These are phyloP conservation scores for Microcos paniculata DNA, from an alignment of 345 rosid genomes.

Conservation along the genomic window DNA sequence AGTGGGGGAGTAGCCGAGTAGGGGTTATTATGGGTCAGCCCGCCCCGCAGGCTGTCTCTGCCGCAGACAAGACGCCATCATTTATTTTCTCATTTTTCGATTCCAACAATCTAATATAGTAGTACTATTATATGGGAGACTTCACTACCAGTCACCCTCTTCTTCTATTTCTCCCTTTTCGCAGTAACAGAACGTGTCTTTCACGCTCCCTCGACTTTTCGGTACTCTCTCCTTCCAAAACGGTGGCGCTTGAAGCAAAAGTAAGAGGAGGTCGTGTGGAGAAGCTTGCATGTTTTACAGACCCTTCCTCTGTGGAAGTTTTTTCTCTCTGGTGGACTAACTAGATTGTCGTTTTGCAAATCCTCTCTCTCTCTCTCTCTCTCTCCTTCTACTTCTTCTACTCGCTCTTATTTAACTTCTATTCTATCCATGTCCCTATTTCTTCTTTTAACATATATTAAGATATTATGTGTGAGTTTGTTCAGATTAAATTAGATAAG, in stretches of 20 bases:
- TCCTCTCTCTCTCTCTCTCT: neutral
- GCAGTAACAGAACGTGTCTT: neutral
- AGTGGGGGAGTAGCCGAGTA: neutral
- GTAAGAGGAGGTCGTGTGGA: neutral
- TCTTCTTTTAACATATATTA: too few species aligned
- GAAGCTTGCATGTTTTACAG: too few species aligned
- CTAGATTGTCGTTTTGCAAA: slow-evolving; percentile 15
- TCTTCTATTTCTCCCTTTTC: neutral
- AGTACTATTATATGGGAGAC: neutral
- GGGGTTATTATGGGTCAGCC: neutral
- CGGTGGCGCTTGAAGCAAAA: neutral
- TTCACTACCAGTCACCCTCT: slow-evolving; percentile 8
- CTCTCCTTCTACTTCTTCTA: too few species aligned
- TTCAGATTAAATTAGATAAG: too few species aligned
- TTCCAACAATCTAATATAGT: slow-evolving; percentile 1
- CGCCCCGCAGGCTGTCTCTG: neutral
- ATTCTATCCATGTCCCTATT: too few species aligned
- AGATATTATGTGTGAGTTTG: too few species aligned
- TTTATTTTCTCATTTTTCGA: too few species aligned
- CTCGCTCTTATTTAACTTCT: too few species aligned
- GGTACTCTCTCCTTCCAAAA: too few species aligned
- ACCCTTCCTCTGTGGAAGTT: neutral
- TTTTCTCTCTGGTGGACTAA: neutral
- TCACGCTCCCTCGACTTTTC: neutral
- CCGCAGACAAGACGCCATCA: slow-evolving; percentile 24